A percentile compares a stretch with the other conserved stretches of the same genome.
Evolutionary conservation across 306 rosid genomes (phyloP).

Genomic region (Cyclanthera cordifolia): DNA sequence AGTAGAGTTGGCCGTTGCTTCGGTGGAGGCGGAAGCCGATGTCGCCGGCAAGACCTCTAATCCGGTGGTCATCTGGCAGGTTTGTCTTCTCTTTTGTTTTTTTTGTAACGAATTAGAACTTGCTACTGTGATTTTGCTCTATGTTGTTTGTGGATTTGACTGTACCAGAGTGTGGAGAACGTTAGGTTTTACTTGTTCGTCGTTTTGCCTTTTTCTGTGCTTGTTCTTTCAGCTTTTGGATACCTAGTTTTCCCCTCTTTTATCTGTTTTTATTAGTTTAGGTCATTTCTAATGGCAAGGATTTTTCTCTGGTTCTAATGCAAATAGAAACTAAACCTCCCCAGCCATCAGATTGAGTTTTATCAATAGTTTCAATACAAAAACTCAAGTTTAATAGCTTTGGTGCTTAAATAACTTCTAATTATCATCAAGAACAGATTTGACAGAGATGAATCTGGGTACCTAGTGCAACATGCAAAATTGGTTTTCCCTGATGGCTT

Average conservation of each 20-base stretch:
- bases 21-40: constrained; percentile 42
- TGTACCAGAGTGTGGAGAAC: not conserved
- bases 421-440: not conserved
- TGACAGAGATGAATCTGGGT: not conserved
- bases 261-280: not conserved
- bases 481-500: not conserved
- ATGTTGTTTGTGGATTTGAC: no score
- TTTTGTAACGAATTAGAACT: not conserved
- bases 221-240: not conserved
- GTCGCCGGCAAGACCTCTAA: constrained; percentile 46
- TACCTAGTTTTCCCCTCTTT: not conserved
- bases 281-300: not conserved
- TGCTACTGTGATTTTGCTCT: not conserved
- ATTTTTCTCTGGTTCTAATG: not conserved
- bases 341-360: not conserved
- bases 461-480: not conserved
- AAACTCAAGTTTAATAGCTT: not conserved
- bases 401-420: not conserved
- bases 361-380: not conserved
- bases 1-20: constrained; percentile 26
- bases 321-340: not conserved
- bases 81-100: not conserved
- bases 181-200: not conserved
- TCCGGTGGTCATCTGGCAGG: constrained; percentile 81
- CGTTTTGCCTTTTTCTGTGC: not conserved